Base-by-base conservation (phyloP, 176 grass and related monocot species). In the Juncus inflexus region DNA sequence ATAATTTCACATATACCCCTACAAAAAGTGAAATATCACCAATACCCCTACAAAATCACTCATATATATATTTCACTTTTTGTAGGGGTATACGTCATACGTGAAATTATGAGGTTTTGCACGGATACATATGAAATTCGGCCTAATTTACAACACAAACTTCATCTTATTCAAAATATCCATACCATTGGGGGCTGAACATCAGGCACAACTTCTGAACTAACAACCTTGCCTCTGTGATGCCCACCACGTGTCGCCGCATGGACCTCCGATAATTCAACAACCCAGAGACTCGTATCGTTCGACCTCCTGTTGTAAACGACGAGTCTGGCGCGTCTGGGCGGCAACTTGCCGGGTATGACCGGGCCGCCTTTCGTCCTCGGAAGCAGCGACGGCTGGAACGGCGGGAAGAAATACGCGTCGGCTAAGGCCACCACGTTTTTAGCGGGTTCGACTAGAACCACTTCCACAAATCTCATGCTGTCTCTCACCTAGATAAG, bases 381-480 rank as follows among this genome's bases (percentile, higher is more conserved):
- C 6, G 89, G 95, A 14, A 99, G 82, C 42, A 99, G 69, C 52
- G 95, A 94, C 75, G 95, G 95, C 83, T 94, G 95, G 62, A 99
- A 99, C 37, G 95, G 95, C 49, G 95, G 95, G 62, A 99, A 99
- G 72, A 92, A 99, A 58, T 99, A 99, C 40, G 95, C 95, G 79
- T 99, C 95, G 35, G 95, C 95, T 67, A 99, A 78, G 53, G 95
- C 95, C 49, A 99, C 95, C 60, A 99, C 86, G 75, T 80, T 84
- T 73, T 99, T 99, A 69, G 86, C 89, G 68, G 95, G 95, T 60
- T 99, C 95, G 83, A 94, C 77, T 51, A 99, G 83, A 55, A 99
- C 95, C 64, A 40, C 95, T 84, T 99, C 95, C 55, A 99, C 86
- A 80, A 99, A 99, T 19, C 95, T 86, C 95, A 99, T 99, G 78